A percentile compares a stretch with the other conserved stretches of the same genome.
Conservation (phyloP, 768 basidiomycete genomes). For the Calocybe indica region DNA sequence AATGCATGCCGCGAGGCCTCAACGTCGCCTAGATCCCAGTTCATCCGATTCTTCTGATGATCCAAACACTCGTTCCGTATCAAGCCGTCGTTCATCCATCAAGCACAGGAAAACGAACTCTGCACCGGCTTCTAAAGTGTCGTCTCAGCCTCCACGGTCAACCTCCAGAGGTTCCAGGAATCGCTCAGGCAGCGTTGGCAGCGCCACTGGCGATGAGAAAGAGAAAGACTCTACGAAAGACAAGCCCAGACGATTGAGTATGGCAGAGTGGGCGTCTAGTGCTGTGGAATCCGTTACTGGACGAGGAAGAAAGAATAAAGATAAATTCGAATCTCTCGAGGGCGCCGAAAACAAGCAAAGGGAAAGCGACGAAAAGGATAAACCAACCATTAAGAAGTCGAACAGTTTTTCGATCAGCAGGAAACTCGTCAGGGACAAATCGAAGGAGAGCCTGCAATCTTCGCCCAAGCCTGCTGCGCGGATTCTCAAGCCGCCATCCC, state of each 20-base stretch:
- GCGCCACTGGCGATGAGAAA: slow-evolving; percentile 26
- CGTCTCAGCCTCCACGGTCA: slow-evolving; percentile 37
- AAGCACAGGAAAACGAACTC: slow-evolving; percentile 26
- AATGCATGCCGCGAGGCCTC: neutral
- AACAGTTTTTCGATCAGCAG: slow-evolving; percentile 22
- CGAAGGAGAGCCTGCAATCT: slow-evolving; percentile 20
- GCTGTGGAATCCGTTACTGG: slow-evolving; percentile 59
- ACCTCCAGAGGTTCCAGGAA: slow-evolving; percentile 58
- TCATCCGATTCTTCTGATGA: slow-evolving; percentile 29
- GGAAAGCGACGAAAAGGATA: slow-evolving; percentile 16
- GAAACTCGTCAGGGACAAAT: slow-evolving; percentile 28
- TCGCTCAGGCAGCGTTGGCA: slow-evolving; percentile 51
- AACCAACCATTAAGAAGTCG: slow-evolving; percentile 14
- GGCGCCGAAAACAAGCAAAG: slow-evolving; percentile 23
- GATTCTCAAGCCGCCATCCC: slow-evolving; percentile 46
- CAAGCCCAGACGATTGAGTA: slow-evolving; percentile 36
- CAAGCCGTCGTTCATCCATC: slow-evolving; percentile 30
- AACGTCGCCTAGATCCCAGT: slow-evolving; percentile 7
- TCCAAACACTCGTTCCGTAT: slow-evolving; percentile 9
- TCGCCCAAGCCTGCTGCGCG: slow-evolving; percentile 30
- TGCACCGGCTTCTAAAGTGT: too few species aligned
- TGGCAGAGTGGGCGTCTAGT: slow-evolving; percentile 63
- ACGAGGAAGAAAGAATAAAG: slow-evolving; percentile 47
- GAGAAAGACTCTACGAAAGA: slow-evolving; percentile 29
- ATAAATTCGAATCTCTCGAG: slow-evolving; percentile 50